A percentile compares a stretch with the other conserved stretches of the same genome.
Evolutionary conservation across 2,329 filamentous ascomycete species (phyloP).

Genomic region (Exophiala dermatitidis): DNA sequence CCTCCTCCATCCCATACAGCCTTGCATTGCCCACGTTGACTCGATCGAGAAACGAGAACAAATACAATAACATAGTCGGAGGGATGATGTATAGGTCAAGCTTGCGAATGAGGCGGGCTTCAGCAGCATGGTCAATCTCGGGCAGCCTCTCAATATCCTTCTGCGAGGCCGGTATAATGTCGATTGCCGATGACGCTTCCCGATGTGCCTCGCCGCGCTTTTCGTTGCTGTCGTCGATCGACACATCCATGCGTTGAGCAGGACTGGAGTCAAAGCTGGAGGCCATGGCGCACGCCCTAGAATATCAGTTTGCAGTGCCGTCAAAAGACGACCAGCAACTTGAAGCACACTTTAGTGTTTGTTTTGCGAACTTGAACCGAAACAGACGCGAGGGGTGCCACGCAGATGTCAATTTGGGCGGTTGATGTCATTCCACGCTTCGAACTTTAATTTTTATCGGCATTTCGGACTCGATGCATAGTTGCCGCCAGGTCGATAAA

Average conservation of each 20-base stretch:
- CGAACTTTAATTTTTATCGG: not conserved
- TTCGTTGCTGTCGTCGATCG: conserved; percentile 4
- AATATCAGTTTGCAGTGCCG: not conserved
- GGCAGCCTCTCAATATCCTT: conserved; percentile 9
- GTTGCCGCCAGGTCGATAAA: no score
- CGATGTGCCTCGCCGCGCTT: not conserved
- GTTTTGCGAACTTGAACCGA: no score
- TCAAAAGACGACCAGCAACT: no score
- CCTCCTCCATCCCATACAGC: conserved; percentile 38
- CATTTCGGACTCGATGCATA: not conserved
- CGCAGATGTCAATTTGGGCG: not conserved
- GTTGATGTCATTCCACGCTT: not conserved
- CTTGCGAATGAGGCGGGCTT: conserved; percentile 32
- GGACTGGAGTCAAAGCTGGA: conserved; percentile 12
- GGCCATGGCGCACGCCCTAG: conserved; percentile 1
- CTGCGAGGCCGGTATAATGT: conserved; percentile 4
- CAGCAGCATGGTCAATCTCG: conserved; percentile 22
- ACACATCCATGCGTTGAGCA: not conserved
- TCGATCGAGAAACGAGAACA: conserved; percentile 52
- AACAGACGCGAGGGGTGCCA: no score
- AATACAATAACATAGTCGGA: conserved; percentile 47
- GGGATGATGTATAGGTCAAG: conserved; percentile 39
- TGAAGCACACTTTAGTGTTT: no score
- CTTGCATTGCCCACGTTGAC: conserved; percentile 45
- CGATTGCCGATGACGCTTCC: not conserved